Evolutionary conservation across 2,329 filamentous ascomycete species (phyloP), one percentile per base, ranked within the genome.

Genomic region (Biscogniauxia marginata): DNA sequence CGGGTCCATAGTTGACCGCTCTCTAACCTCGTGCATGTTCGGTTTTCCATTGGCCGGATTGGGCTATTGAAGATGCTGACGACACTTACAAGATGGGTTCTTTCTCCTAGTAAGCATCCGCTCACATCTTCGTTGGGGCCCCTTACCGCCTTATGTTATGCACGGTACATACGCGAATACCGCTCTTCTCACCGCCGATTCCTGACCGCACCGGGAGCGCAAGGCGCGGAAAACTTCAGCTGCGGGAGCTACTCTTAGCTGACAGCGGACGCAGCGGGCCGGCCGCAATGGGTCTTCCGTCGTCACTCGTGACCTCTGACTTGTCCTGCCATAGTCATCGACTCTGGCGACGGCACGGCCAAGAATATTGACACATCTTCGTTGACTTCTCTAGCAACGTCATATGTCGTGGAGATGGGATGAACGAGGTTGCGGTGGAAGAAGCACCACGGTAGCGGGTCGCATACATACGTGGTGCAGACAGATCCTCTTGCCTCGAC

Each of bases 231-330:
- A 20, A 21, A 22, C 18, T 18, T 46, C 18, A 46, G 18, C 44
- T 20, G 20, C 44, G 44, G 44, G 44, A 46, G 23, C 21, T 52
- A 46, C 44, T 20, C 46, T 52, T 39, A 34, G 48, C 45, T 52
- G 21, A 21, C 20, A 46, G 30, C 39, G 50, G 50, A 44, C 58
- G 58, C 53, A 51, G 55, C 53, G 55, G 55, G 49, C 58, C 53
- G 53, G 48, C 58, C 52, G 52, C 9, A 9, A 30, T 30, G 30
- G 9, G 30, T 46, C 52, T 52, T 54, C 50, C 56, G 47, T 52
- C 54, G 51, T 55, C 55, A 58, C 48, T 16, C 23, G 45, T 51
- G 24, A 45, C 45, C 45, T 54, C 25, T 54, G 22, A 52, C 13
- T 16, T 39, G 30, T 39, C 30, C 30, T 39, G 30, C 30, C 30